Base-by-base conservation (phyloP, 495 filamentous ascomycete genomes). In the Penicillium cinerascens region DNA sequence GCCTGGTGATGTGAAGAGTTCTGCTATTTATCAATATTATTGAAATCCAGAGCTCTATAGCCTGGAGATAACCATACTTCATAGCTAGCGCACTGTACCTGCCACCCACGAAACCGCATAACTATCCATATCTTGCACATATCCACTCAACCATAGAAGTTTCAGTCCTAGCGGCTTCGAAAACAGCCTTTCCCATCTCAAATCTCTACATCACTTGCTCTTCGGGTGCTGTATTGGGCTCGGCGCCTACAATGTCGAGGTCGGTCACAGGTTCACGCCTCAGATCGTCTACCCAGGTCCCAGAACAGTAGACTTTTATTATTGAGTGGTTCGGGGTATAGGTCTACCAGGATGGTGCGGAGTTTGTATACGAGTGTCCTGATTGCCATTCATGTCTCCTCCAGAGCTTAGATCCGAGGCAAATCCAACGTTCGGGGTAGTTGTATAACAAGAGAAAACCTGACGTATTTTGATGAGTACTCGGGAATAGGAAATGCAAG, bases 81-180 rank as follows among this genome's bases (percentile, higher is more conserved):
- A 15, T 44, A 25, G 25, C 38, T 17, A 40, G 35, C 2, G 21
- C 40, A 35, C 44, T 42, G 26, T 29, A n/a, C n/a, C n/a, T n/a
- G 38, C 45, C 6, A 27, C 38, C 17, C 23, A 49, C 1, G 52
- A 40, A 43, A 33, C 52, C 1, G 52, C 52, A 44, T 42, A 55
- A 17, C 50, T 39, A 45, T 50, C 41, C 25, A 55, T 50, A 26
- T 55, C 52, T 21, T 45, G 40, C 21, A 55, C 52, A 6, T 40
- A 55, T 2, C 52, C 52, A 35, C 43, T 38, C 81, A 67, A 63
- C 3, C 22, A 23, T 23, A 23, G 22, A 23, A n/a, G n/a, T n/a
- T n/a, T n/a, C n/a, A n/a, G n/a, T n/a, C n/a, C n/a, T n/a, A n/a
- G n/a, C n/a, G n/a, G n/a, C n/a, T n/a, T n/a, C n/a, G n/a, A n/a